phyloP scores from a whole-genome alignment of 768 basidiomycete genomes.

The Amanita brunnescens region DNA sequence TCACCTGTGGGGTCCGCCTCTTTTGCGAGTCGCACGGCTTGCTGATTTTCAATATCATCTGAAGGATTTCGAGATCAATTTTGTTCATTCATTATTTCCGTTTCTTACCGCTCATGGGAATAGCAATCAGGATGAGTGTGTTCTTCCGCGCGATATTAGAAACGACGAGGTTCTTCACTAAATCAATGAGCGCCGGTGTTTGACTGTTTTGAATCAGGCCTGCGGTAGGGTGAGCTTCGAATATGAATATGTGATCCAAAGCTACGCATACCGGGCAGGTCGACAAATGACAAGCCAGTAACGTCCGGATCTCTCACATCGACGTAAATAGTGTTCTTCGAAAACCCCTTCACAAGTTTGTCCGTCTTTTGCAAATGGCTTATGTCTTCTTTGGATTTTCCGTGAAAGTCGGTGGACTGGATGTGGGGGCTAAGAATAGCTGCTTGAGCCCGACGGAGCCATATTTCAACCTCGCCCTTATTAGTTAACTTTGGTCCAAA shows the following conservation, averaged over 20 bases:
- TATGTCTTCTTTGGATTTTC: conserved; percentile 19
- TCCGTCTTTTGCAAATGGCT: conserved; percentile 5
- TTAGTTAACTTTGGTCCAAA: conserved; percentile 38
- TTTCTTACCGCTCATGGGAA: conserved; percentile 52
- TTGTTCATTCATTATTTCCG: not conserved
- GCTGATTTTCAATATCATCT: conserved; percentile 67
- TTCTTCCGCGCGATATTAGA: conserved; percentile 38
- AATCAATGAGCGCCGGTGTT: conserved; percentile 25
- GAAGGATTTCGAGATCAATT: not conserved
- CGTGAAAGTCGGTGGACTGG: conserved; percentile 15
- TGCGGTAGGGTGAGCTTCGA: conserved; percentile 15
- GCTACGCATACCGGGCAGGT: conserved; percentile 36
- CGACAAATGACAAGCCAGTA: conserved; percentile 44
- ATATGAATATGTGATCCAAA: conserved; percentile 13
- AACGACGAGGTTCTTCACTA: conserved; percentile 42
- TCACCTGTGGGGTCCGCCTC: conserved; percentile 42
- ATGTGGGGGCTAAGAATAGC: conserved; percentile 43
- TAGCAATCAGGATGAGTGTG: conserved; percentile 54
- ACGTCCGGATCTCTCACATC: conserved; percentile 34
- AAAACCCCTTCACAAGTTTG: conserved; percentile 23
- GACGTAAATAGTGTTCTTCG: conserved; percentile 41
- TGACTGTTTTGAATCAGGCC: conserved; percentile 51
- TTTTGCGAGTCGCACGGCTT: conserved; percentile 44
- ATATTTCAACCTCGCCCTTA: conserved; percentile 37
- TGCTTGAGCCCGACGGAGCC: conserved; percentile 50